Conservation (phyloP, 2,329 filamentous ascomycete genomes). For the Calonectria pauciramosa region DNA sequence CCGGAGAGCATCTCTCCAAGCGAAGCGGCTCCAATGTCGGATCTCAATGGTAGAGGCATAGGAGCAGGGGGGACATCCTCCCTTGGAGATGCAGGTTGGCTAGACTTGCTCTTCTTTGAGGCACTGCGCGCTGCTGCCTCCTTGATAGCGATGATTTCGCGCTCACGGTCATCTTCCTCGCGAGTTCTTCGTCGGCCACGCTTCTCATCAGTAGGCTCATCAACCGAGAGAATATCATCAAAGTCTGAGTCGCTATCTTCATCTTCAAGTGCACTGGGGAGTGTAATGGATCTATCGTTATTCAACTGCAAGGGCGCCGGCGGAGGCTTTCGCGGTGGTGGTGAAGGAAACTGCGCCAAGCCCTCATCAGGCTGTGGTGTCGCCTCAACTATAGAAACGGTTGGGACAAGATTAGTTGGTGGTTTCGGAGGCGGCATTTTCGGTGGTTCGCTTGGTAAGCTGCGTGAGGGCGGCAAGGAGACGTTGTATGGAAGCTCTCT, state of each 20-base stretch:
- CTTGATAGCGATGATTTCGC: conserved; percentile 76
- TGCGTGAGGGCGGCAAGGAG: conserved; percentile 69
- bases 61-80: conserved; percentile 55
- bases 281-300: conserved; percentile 41
- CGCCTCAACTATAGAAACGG: conserved; percentile 58
- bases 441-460: conserved; percentile 65
- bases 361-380: conserved; percentile 61
- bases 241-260: conserved; percentile 84
- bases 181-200: conserved; percentile 87
- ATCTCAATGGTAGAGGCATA: conserved; percentile 50
- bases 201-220: conserved; percentile 71
- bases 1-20: conserved; percentile 66
- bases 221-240: conserved; percentile 80
- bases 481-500: conserved; percentile 65
- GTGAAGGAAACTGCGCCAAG: conserved; percentile 66
- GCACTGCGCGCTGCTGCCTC: conserved; percentile 79
- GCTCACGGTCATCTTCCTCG: conserved; percentile 86
- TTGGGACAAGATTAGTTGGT: conserved; percentile 55
- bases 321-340: conserved; percentile 82
- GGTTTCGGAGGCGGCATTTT: conserved; percentile 66
- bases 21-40: conserved; percentile 61
- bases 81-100: conserved; percentile 44
- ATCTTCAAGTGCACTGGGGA: conserved; percentile 60
- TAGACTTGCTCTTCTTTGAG: conserved; percentile 78
- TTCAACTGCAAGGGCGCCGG: conserved; percentile 85